Conservation (phyloP, 2,329 filamentous ascomycete genomes). For the Clarireedia paspali region DNA sequence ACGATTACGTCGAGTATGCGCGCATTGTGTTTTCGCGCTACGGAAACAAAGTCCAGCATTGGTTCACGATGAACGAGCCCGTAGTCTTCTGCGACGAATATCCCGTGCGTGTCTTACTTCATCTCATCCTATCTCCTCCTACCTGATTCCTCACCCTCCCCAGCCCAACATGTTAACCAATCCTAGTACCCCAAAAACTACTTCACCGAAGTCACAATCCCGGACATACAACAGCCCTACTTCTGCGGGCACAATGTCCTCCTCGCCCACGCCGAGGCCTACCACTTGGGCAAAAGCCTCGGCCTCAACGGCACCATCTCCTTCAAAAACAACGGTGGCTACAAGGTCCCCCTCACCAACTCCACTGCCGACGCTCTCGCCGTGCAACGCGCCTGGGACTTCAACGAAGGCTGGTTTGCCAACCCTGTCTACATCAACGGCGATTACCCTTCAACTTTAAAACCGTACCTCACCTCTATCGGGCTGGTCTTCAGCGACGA, state of each 20-base stretch:
- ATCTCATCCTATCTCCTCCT: neutral
- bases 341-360: conserved; percentile 39
- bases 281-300: conserved; percentile 45
- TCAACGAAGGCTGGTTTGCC: conserved; percentile 40
- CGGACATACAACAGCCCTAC: conserved; percentile 32
- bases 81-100: conserved; percentile 26
- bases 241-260: conserved; percentile 36
- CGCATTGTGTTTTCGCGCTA: conserved; percentile 43
- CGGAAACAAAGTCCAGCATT: conserved; percentile 41
- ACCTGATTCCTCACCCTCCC: no score
- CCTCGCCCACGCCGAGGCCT: conserved; percentile 40
- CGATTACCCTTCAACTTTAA: conserved; percentile 41
- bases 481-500: conserved; percentile 35
- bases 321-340: conserved; percentile 35
- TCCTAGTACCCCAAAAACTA: conserved; percentile 26
- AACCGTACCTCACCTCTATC: conserved; percentile 33
- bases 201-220: conserved; percentile 31
- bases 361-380: conserved; percentile 25
- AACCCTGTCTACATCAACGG: conserved; percentile 44
- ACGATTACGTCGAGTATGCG: conserved; percentile 44
- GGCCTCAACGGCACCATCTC: conserved; percentile 42
- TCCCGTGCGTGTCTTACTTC: neutral
- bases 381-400: conserved; percentile 26
- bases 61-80: conserved; percentile 48
- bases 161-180: neutral